These are phyloP conservation scores for Silene latifolia DNA, from an alignment of 148 eudicot species.

Conservation along the genomic window DNA sequence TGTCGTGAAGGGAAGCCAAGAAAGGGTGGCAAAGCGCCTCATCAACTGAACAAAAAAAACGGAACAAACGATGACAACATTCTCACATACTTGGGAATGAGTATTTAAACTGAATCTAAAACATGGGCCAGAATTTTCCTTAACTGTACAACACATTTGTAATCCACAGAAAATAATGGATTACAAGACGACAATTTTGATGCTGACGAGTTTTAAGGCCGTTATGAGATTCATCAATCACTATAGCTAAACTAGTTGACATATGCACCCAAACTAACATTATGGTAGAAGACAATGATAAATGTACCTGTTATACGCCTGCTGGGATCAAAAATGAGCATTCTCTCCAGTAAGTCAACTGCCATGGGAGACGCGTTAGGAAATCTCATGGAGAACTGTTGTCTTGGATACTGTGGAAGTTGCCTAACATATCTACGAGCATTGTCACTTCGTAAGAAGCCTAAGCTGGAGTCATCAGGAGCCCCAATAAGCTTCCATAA, in stretches of 20 bases:
- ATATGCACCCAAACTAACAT: not conserved
- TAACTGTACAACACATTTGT: not conserved
- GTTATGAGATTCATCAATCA: not conserved
- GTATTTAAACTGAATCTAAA: not conserved
- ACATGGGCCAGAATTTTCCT: not conserved
- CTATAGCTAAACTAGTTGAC: no score
- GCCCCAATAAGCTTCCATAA: conserved; percentile 79
- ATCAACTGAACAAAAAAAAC: conserved; percentile 34
- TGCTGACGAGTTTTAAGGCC: not conserved
- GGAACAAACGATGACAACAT: not conserved
- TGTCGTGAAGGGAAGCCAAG: conserved; percentile 84
- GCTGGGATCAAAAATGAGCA: conserved; percentile 94
- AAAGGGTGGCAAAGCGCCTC: conserved; percentile 76
- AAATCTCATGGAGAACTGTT: conserved; percentile 62
- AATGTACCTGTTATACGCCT: conserved; percentile 75
- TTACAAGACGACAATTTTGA: not conserved
- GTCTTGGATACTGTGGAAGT: conserved; percentile 79
- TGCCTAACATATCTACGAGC: conserved; percentile 84
- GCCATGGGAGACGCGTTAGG: conserved; percentile 71
- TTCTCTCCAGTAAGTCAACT: conserved; percentile 80
- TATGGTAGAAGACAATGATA: not conserved
- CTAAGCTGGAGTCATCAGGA: conserved; percentile 86
- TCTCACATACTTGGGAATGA: not conserved
- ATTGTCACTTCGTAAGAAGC: conserved; percentile 75
- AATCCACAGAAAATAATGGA: not conserved